Percentiles rank a stretch among this genome's conserved stretches.
Conservation (phyloP, 2,329 filamentous ascomycete genomes). For the Ascosphaera aggregata region DNA sequence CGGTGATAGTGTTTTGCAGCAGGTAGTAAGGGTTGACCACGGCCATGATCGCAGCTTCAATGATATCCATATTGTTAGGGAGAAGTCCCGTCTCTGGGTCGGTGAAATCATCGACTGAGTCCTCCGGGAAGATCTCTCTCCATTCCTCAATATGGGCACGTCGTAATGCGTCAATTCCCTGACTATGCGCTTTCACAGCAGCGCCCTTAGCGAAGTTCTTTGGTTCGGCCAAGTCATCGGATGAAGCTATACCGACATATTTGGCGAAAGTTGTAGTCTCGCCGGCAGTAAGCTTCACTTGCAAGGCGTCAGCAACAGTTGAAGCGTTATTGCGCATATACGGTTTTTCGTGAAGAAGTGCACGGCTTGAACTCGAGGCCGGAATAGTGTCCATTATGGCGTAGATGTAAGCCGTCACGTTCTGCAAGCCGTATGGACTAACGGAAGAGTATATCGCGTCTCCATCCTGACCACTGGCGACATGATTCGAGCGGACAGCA, state of each 20-base stretch:
- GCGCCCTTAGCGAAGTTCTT: constrained; percentile 31
- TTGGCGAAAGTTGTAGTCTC: constrained; percentile 36
- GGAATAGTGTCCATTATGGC: constrained; percentile 19
- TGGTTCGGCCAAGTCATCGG: constrained; percentile 40
- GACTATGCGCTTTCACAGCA: constrained; percentile 23
- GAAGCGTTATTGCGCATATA: constrained; percentile 34
- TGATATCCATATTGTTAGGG: constrained; percentile 31
- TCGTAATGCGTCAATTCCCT: constrained; percentile 33
- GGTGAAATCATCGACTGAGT: constrained; percentile 40
- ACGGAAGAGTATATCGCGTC: constrained; percentile 41
- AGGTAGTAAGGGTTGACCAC: constrained; percentile 25
- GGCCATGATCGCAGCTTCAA: constrained; percentile 27
- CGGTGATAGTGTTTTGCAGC: constrained; percentile 26
- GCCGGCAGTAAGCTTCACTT: constrained; percentile 28
- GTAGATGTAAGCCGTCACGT: constrained; percentile 39
- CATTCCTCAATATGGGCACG: constrained; percentile 37
- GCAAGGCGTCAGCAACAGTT: constrained; percentile 38
- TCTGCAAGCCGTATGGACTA: constrained; percentile 33
- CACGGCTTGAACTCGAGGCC: not conserved
- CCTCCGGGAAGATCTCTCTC: constrained; percentile 33
- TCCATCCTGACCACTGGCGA: constrained; percentile 30
- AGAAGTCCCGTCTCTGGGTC: constrained; percentile 32
- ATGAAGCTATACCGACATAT: constrained; percentile 43
- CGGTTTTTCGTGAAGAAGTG: constrained; percentile 20
- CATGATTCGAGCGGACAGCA: constrained; percentile 39